Evolutionary conservation across 768 basidiomycete genomes (phyloP), one percentile per base, ranked within the genome.

Genomic region (Xerocomus potaroensis): DNA sequence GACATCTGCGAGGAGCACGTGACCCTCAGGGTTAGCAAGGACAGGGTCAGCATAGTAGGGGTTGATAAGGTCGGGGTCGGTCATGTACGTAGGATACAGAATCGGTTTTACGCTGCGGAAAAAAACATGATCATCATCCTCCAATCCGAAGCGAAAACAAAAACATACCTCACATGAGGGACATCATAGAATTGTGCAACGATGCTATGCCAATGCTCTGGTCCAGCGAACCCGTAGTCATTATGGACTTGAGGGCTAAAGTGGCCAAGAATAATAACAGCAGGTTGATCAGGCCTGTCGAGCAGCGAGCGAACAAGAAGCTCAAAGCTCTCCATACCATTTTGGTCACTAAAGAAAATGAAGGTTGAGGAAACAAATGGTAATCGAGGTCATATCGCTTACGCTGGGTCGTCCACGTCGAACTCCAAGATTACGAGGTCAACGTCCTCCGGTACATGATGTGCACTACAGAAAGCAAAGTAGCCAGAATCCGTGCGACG

Each of bases 181-280:
- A 97, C 81, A 62, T 99, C 96, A 71, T 99, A 99, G 72, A 92
- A 98, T 62, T 94, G 92, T 2, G 96, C 90, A 1, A 97, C 93
- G 47, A 87, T 69, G 53, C 77, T 84, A 65, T 99, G 95, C 75
- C 82, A 83, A 57, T 91, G 81, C 61, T 96, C 94, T 1, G 94
- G 87, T 2, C 95, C 94, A 3, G 81, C 82, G 60, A 88, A 96
- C 2, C 93, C 94, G 57, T 90, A 72, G 18, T 75, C 67, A 30
- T 78, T 72, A 56, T 94, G 89, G 1, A 85, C 61, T 59, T 99
- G 92, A 0, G 94, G 89, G 44, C 80, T 81, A 62, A 97, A 97
- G 69, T 98, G 94, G 14, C 95, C 95, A n/a, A 99, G 81, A 48
- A 97, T 77, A 56, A 99, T 66, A 49, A 99, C 81, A 26, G 94